These are phyloP conservation scores for Phytopythium litorale DNA, from an alignment of 352 stramenopile species.

Conservation along the genomic window DNA sequence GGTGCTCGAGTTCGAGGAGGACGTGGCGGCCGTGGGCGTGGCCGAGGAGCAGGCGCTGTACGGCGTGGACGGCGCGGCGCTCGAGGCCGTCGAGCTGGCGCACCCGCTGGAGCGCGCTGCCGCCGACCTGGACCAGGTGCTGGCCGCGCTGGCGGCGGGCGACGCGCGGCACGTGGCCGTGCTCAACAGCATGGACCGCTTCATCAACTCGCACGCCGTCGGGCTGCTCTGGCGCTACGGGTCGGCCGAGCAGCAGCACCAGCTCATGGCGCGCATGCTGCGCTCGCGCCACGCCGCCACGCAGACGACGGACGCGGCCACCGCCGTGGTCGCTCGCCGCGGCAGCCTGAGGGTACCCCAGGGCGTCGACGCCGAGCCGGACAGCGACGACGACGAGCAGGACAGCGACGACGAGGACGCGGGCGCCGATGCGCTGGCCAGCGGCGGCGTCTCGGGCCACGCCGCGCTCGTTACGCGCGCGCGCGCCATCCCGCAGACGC, in stretches of 20 bases:
- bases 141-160: constrained; percentile 33
- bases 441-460: constrained; percentile 18
- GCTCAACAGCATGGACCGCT: constrained; percentile 60
- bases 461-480: constrained; percentile 14
- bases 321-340: background rate
- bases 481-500: constrained; percentile 34
- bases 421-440: constrained; percentile 6
- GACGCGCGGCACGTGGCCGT: constrained; percentile 33
- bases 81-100: constrained; percentile 31
- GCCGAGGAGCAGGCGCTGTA: constrained; percentile 50
- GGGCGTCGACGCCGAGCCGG: constrained; percentile 6
- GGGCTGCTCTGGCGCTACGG: constrained; percentile 67
- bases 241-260: constrained; percentile 39
- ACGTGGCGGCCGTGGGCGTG: constrained; percentile 25
- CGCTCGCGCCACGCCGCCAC: constrained; percentile 25
- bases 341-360: background rate
- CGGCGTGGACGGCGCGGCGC: constrained; percentile 28
- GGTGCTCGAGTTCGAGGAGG: constrained; percentile 8
- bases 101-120: constrained; percentile 51
- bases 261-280: constrained; percentile 58
- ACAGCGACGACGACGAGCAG: constrained; percentile 1
- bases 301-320: constrained; percentile 27
- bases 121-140: constrained; percentile 59
- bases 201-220: constrained; percentile 65
- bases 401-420: constrained; percentile 6